These are phyloP conservation scores for Achaetomiella virescens DNA, from an alignment of 495 filamentous ascomycete species.

Conservation along the genomic window DNA sequence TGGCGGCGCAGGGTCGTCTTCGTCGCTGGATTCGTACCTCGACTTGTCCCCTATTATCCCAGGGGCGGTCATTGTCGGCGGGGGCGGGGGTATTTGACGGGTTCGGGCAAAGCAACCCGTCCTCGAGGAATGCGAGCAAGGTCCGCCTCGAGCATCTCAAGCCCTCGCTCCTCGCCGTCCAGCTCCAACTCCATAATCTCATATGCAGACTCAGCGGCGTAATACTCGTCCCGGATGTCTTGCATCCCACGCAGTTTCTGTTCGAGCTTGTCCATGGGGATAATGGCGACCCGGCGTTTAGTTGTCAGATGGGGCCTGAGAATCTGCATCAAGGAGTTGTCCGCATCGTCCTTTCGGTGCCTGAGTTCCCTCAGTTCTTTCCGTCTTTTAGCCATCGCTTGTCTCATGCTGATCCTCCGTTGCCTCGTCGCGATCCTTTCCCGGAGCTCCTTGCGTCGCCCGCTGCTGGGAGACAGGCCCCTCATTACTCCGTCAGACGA, in stretches of 20 bases:
- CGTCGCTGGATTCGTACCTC: constrained; percentile 6
- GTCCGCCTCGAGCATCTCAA: constrained; percentile 18
- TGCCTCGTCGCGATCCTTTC: constrained; percentile 17
- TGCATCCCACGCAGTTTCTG: constrained; percentile 24
- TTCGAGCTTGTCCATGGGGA: constrained; percentile 7
- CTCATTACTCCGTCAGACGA: constrained; percentile 7
- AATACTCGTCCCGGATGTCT: constrained; percentile 20
- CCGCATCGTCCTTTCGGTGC: constrained; percentile 14
- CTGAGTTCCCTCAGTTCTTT: constrained; percentile 16
- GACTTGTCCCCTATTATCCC: not conserved
- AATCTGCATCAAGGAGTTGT: constrained; percentile 27
- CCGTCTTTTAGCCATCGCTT: constrained; percentile 17
- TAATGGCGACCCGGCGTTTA: not conserved
- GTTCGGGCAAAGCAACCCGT: not conserved
- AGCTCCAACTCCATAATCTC: constrained; percentile 21
- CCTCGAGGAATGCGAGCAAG: constrained; percentile 14
- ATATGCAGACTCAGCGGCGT: constrained; percentile 19
- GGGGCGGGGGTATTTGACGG: not conserved
- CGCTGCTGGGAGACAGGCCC: not conserved
- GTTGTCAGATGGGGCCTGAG: constrained; percentile 20
- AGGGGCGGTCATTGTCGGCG: not conserved
- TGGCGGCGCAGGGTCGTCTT: constrained; percentile 17
- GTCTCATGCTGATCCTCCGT: constrained; percentile 9
- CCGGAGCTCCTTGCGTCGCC: constrained; percentile 11
- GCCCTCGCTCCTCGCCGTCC: constrained; percentile 15